A percentile compares a stretch with the other conserved stretches of the same genome.
These are phyloP conservation scores for Diaporthe ampelina DNA, from an alignment of 2,329 filamentous ascomycete genomes.

Conservation along the genomic window DNA sequence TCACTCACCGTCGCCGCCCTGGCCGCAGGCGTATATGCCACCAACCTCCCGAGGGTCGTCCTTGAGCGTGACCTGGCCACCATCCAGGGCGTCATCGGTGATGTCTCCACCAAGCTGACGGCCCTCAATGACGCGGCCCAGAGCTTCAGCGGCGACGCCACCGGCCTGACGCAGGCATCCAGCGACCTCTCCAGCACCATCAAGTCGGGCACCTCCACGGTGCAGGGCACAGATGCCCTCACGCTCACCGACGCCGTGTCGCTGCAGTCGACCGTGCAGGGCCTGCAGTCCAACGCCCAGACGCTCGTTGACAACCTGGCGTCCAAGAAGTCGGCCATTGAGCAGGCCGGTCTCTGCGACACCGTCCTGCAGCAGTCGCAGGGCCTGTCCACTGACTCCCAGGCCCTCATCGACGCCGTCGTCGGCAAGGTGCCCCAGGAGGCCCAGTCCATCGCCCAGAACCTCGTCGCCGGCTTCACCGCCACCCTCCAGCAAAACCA, in stretches of 20 bases:
- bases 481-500: constrained; percentile 67
- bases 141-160: constrained; percentile 48
- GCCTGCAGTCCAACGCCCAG: constrained; percentile 31
- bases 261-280: constrained; percentile 40
- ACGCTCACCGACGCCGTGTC: constrained; percentile 41
- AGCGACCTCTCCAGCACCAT: constrained; percentile 43
- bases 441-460: constrained; percentile 38
- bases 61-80: constrained; percentile 61
- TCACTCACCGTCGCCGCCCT: constrained; percentile 33
- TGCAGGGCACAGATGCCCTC: constrained; percentile 53
- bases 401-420: constrained; percentile 40
- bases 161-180: constrained; percentile 47
- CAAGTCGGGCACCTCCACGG: constrained; percentile 52
- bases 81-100: constrained; percentile 71
- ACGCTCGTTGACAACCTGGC: constrained; percentile 33
- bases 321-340: constrained; percentile 37
- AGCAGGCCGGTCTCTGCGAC: constrained; percentile 38
- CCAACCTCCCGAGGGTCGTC: constrained; percentile 30
- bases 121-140: constrained; percentile 45
- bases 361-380: constrained; percentile 28
- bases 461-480: constrained; percentile 51
- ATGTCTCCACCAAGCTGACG: constrained; percentile 52
- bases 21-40: constrained; percentile 38
- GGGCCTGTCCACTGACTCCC: constrained; percentile 30
- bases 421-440: constrained; percentile 39